These are phyloP conservation scores for Allomyces arbusculus DNA, from an alignment of 192 early-diverging fungal genomes.

Conservation along the genomic window DNA sequence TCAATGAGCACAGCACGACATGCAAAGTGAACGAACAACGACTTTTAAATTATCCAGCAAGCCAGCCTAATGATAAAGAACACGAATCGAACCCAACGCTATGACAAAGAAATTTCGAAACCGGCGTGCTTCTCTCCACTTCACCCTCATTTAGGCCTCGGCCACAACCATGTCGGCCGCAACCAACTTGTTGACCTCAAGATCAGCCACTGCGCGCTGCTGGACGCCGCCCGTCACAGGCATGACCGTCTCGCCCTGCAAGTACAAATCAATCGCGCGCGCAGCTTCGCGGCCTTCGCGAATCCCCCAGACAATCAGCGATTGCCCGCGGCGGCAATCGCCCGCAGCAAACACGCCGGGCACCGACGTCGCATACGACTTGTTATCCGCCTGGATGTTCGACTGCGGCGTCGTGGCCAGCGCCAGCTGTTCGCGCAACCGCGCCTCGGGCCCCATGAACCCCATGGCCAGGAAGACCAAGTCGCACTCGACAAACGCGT, in stretches of 20 bases:
- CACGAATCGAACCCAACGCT: too few species aligned
- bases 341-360: constrained; percentile 84
- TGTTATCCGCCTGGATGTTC: constrained; percentile 61
- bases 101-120: too few species aligned
- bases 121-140: too few species aligned
- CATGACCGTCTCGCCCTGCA: constrained; percentile 61
- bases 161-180: too few species aligned
- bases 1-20: too few species aligned
- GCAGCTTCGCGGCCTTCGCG: constrained; percentile 93
- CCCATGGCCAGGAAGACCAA: constrained; percentile 89
- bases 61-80: too few species aligned
- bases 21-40: too few species aligned
- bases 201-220: constrained; percentile 27
- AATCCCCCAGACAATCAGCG: constrained; percentile 93
- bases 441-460: constrained; percentile 81
- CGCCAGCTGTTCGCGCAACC: constrained; percentile 54
- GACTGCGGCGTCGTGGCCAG: constrained; percentile 54
- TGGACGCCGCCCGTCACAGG: constrained; percentile 76
- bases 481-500: constrained; percentile 72
- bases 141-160: too few species aligned
- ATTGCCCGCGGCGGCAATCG: constrained; percentile 90
- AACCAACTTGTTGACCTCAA: neutral
- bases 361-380: constrained; percentile 56
- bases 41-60: too few species aligned
- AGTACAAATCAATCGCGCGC: constrained; percentile 66